phyloP scores from a whole-genome alignment of 1,284 basidiomycete species.

The Apiotrichum porosum region DNA sequence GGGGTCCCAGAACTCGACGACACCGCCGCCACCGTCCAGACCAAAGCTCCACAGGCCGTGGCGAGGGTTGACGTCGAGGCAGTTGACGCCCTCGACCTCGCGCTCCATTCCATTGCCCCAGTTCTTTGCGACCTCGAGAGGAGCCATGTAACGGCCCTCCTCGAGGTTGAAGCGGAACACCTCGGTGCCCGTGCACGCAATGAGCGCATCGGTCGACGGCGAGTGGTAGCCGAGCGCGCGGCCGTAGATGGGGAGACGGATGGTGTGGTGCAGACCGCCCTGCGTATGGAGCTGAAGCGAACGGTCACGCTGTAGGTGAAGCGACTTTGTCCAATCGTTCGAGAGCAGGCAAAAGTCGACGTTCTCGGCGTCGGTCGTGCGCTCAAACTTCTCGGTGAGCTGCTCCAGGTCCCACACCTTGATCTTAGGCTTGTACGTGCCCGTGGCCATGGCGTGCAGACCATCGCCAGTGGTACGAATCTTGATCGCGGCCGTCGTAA shows the following conservation, averaged over 20 bases:
- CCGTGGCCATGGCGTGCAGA: conserved; percentile 86
- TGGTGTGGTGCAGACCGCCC: conserved; percentile 83
- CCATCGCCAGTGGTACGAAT: conserved; percentile 89
- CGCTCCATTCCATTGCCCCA: conserved; percentile 53
- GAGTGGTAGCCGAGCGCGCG: conserved; percentile 86
- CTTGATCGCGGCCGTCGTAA: conserved; percentile 91
- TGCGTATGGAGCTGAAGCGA: conserved; percentile 92
- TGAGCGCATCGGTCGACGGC: conserved; percentile 71
- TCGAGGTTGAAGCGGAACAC: conserved; percentile 93
- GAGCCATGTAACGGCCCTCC: conserved; percentile 86
- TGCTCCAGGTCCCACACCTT: conserved; percentile 93
- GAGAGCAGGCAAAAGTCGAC: conserved; percentile 95
- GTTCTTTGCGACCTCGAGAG: conserved; percentile 58
- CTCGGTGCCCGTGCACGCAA: conserved; percentile 74
- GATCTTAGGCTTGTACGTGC: conserved; percentile 97
- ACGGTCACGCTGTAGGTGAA: conserved; percentile 94
- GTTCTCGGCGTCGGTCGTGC: conserved; percentile 94
- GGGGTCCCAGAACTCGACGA: conserved; percentile 95
- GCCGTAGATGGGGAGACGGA: conserved; percentile 90
- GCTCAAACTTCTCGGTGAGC: conserved; percentile 89
- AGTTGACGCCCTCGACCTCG: conserved; percentile 73
- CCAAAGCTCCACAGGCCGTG: conserved; percentile 91
- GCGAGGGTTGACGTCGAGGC: conserved; percentile 86
- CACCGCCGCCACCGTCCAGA: conserved; percentile 57
- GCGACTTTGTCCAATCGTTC: conserved; percentile 98